Conservation (phyloP, 2,329 filamentous ascomycete species). For the Dissoconium aciculare region DNA sequence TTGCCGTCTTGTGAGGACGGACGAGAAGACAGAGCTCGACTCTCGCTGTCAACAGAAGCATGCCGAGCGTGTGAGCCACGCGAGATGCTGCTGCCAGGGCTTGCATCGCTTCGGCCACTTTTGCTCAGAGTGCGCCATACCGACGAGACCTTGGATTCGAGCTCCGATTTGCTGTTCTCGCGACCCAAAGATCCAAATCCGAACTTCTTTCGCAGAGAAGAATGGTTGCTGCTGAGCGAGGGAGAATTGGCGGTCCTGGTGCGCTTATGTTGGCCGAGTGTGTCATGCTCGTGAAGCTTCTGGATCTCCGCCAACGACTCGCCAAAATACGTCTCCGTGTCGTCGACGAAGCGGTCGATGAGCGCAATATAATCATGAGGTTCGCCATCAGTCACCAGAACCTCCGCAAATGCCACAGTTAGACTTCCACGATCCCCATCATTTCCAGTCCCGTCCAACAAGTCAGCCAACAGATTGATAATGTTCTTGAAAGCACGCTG, state of each 20-base stretch:
- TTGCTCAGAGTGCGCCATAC: constrained; percentile 86
- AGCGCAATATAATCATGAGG: constrained; percentile 76
- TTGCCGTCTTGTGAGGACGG: constrained; percentile 43
- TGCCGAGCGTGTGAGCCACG: constrained; percentile 54
- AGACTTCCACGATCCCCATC: constrained; percentile 80
- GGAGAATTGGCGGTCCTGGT: constrained; percentile 49
- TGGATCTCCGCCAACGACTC: constrained; percentile 31
- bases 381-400: constrained; percentile 62
- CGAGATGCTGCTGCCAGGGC: constrained; percentile 48
- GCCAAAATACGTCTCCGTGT: constrained; percentile 78
- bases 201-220: constrained; percentile 71
- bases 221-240: constrained; percentile 72
- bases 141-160: constrained; percentile 55
- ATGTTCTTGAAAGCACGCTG: constrained; percentile 67
- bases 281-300: constrained; percentile 3
- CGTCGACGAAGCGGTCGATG: constrained; percentile 75
- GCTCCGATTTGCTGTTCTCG: constrained; percentile 61
- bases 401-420: constrained; percentile 75
- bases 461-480: constrained; percentile 70
- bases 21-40: constrained; percentile 32
- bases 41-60: constrained; percentile 65
- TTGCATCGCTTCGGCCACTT: constrained; percentile 45
- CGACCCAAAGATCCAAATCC: constrained; percentile 59
- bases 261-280: constrained; percentile 29
- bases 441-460: constrained; percentile 79